Base-by-base conservation (phyloP, 805 yeast genomes). In the Yarrowia sp. region DNA sequence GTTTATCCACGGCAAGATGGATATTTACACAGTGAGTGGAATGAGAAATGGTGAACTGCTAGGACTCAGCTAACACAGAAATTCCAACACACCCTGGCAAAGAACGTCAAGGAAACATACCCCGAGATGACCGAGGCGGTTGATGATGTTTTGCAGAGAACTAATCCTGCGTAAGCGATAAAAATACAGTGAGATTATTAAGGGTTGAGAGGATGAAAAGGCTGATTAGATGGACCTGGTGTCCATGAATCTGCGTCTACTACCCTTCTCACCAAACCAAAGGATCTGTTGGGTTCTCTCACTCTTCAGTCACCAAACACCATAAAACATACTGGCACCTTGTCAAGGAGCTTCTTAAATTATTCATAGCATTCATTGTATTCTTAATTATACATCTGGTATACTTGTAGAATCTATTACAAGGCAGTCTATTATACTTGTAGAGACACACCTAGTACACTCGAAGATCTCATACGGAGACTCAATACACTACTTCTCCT, bases 1-100 rank as follows among this genome's bases (percentile, higher is more conserved):
- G 74, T 86, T 88, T 71, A 82, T 95, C 67, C 85, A 92, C 74
- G 98, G 97, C 4, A 91, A 91, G 76, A 86, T 91, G 84, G 74
- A 79, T 50, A 97, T 92, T 0, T 82, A 90, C 79, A 79, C 75
- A 12, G 66, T 58, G 64, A 58, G 64, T 58, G 15, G 3, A 1
- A n/a, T 14, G 20, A 10, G 12, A 33, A 15, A 9, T 14, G 9
- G 13, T 8, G 9, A 30, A 19, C 8, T 24, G 8, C 10, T 36
- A 10, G 38, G 38, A 10, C 14, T 30, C 24, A 15, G 9, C 49
- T 39, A 52, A 67, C 61, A 34, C 53, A 71, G 60, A 82, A 84
- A 68, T 83, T 93, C 71, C 80, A 90, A 72, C 86, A 87, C 69
- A 82, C 84, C 0, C 78, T 95, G 70, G 91, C 92, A 0, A 85